Evolutionary conservation across 2,329 filamentous ascomycete species (phyloP).

Genomic region (Fusarium oxysporum): DNA sequence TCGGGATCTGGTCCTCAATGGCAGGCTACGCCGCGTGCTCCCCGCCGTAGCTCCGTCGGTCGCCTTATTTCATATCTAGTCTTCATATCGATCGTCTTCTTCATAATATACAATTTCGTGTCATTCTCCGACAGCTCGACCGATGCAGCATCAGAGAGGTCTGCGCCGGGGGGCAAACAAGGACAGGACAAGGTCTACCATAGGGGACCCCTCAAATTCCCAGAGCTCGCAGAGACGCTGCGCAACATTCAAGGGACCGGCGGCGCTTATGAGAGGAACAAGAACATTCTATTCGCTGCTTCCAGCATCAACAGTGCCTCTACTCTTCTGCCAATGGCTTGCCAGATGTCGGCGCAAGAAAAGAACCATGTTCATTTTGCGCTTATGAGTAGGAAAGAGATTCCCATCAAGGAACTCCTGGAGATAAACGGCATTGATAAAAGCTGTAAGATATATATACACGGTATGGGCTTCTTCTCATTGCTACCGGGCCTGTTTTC

Average conservation of each 20-base stretch:
- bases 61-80: constrained; percentile 67
- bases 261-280: constrained; percentile 65
- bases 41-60: constrained; percentile 65
- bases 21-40: constrained; percentile 55
- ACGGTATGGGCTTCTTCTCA: constrained; percentile 55
- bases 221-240: constrained; percentile 71
- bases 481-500: not conserved
- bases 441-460: constrained; percentile 72
- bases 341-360: constrained; percentile 80
- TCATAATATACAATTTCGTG: constrained; percentile 50
- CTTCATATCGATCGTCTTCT: constrained; percentile 65
- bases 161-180: constrained; percentile 5
- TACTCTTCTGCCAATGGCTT: constrained; percentile 82
- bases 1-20: constrained; percentile 51
- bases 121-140: constrained; percentile 48
- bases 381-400: constrained; percentile 78
- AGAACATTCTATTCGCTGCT: constrained; percentile 83
- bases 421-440: constrained; percentile 83
- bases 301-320: constrained; percentile 79
- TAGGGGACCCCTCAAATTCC: constrained; percentile 77
- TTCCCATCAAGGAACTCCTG: constrained; percentile 76
- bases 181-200: constrained; percentile 60
- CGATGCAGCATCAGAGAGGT: constrained; percentile 14
- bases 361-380: constrained; percentile 84
- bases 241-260: constrained; percentile 66